Base-by-base conservation (phyloP, 148 eudicot genomes). In the Chenopodium suecicum region DNA sequence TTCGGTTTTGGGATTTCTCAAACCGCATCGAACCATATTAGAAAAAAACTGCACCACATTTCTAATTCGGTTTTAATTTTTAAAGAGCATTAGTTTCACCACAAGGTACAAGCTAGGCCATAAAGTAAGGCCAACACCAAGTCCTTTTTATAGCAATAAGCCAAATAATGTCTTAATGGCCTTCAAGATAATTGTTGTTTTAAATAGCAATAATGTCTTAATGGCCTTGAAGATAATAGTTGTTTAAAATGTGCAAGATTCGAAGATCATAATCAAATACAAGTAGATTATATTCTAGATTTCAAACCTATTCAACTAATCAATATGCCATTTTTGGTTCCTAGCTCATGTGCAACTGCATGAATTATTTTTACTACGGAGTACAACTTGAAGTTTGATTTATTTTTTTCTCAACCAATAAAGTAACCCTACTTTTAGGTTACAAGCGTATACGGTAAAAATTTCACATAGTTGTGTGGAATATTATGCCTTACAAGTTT, bases 231-330 rank as follows among this genome's bases (percentile, higher is more conserved):
- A 23, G 41, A 68, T 27, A 27, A 66, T 4, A 29, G 22, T 66
- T 66, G 70, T 29, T 29, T 66, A 27, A 66, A 66, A 66, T 66
- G 70, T 66, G 70, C 16, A 68, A 68, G 65, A 62, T 56, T 56
- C 60, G 60, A 66, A 25, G 32, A 13, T 23, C 32, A 27, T 66
- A 10, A 14, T 52, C 12, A 52, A 10, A 52, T 52, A 52, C 16
- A 7, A 10, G 16, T 52, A 64, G 9, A 12, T 64, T 8, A 22
- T 25, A 27, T 41, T 41, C 44, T 6, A 41, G 44, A 41, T 41
- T 68, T 68, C 41, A 68, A 68, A 68, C 19, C 41, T 62, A 20
- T 20, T 62, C 62, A 56, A 22, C 65, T 62, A 62, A 62, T 62
- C 65, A 62, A 17, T 22, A 4, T 62, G 65, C 65, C 22, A 62